Conservation (phyloP, 1,284 basidiomycete species). For the Rugosomyces carneus region DNA sequence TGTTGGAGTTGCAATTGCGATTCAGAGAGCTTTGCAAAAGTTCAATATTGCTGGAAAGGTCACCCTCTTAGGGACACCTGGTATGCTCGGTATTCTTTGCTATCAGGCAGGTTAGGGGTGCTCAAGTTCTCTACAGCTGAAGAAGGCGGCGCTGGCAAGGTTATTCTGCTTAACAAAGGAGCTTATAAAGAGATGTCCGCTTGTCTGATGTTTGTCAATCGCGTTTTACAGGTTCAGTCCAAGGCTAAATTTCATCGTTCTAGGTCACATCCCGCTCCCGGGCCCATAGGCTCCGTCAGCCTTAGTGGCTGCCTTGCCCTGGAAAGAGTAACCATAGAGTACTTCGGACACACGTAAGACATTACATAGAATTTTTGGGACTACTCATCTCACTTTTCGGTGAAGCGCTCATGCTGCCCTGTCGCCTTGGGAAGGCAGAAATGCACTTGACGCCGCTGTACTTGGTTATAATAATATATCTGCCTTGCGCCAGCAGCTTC, state of each 20-base stretch:
- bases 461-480: slow-evolving; percentile 67
- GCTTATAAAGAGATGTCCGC: slow-evolving; percentile 63
- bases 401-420: slow-evolving; percentile 62
- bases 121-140: slow-evolving; percentile 40
- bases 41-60: slow-evolving; percentile 59
- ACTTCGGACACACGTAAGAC: slow-evolving; percentile 51
- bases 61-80: slow-evolving; percentile 72
- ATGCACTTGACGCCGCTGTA: slow-evolving; percentile 73
- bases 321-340: slow-evolving; percentile 44
- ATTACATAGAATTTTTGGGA: background rate
- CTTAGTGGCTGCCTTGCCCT: slow-evolving; percentile 49
- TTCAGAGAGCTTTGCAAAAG: slow-evolving; percentile 51
- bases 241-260: background rate
- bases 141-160: slow-evolving; percentile 70
- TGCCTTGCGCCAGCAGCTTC: slow-evolving; percentile 66
- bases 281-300: slow-evolving; percentile 47
- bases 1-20: slow-evolving; percentile 60
- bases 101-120: background rate
- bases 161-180: slow-evolving; percentile 52
- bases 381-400: background rate
- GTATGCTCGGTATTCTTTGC: slow-evolving; percentile 24
- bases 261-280: slow-evolving; percentile 62
- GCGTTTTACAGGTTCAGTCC: background rate
- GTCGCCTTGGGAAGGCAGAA: slow-evolving; percentile 70
- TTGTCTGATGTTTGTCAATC: slow-evolving; percentile 50